Evolutionary conservation across 176 grass and related monocot species (phyloP).

Genomic region (sorghum (Sorghum bicolor)): DNA sequence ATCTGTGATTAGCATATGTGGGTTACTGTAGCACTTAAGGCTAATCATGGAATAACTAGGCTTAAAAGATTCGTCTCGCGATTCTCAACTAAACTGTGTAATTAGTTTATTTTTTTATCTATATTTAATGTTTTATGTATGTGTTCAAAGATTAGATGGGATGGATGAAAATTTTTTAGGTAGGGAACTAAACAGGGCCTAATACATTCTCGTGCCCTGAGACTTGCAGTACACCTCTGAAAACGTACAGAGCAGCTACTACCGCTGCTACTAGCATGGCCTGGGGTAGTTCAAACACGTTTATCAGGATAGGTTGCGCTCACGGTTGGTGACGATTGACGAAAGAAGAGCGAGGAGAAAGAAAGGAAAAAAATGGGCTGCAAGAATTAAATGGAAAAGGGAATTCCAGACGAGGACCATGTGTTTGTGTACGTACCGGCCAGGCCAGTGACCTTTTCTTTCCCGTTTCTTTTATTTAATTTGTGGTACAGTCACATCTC

Average conservation of each 20-base stretch:
- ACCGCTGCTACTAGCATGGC: background rate
- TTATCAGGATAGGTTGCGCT: constrained; percentile 24
- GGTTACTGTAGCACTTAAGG: no score
- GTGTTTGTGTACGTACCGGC: background rate
- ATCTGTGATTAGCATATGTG: no score
- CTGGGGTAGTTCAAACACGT: constrained; percentile 27
- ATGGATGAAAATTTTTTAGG: no score
- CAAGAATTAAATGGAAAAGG: background rate
- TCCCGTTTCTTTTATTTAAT: no score
- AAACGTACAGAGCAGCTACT: background rate
- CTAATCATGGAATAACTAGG: no score
- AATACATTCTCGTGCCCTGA: background rate
- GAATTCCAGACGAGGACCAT: constrained; percentile 10
- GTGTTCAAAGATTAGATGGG: no score
- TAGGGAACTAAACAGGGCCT: no score
- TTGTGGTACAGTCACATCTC: background rate
- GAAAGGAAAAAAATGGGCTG: background rate
- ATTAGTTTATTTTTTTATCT: no score
- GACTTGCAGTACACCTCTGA: background rate
- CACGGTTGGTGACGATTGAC: constrained; percentile 34
- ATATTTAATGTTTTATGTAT: no score
- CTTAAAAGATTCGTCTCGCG: no score
- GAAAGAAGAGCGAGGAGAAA: background rate
- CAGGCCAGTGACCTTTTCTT: background rate
- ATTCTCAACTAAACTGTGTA: no score